Percentiles rank a stretch among this genome's conserved stretches.
Evolutionary conservation across 768 basidiomycete genomes (phyloP).

Genomic region (Lentinula raphanica): DNA sequence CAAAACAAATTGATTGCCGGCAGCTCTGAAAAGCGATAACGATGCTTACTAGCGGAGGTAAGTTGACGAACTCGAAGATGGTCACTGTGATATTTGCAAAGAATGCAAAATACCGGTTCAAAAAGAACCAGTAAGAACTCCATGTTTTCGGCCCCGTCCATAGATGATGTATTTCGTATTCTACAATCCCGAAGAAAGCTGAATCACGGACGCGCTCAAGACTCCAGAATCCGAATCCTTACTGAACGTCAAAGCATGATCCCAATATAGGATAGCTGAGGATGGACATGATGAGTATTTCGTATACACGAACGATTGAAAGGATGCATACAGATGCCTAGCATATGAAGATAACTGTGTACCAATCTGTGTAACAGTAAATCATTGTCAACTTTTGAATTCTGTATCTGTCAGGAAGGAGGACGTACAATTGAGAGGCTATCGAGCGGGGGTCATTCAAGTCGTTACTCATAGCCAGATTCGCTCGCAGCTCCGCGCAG

Average conservation of each 20-base stretch:
- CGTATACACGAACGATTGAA: neutral
- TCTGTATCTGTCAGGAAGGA: neutral
- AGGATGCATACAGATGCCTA: neutral
- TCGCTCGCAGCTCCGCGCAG: neutral
- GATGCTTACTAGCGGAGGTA: neutral
- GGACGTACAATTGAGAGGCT: neutral
- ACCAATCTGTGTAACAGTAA: neutral
- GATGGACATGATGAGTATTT: neutral
- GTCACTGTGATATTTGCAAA: slow-evolving; percentile 11
- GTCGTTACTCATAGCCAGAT: neutral
- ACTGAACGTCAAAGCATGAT: slow-evolving; percentile 8
- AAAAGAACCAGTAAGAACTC: slow-evolving; percentile 15
- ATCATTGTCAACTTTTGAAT: neutral
- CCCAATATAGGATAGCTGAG: slow-evolving; percentile 8
- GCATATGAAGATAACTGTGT: slow-evolving; percentile 1
- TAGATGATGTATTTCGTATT: slow-evolving; percentile 15
- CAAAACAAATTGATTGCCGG: neutral
- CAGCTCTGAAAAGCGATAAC: neutral
- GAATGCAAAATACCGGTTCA: slow-evolving; percentile 20
- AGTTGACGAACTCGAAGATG: slow-evolving; percentile 4
- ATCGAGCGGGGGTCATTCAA: slow-evolving; percentile 12
- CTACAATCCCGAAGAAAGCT: slow-evolving; percentile 3
- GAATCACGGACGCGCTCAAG: neutral
- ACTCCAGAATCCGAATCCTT: neutral
- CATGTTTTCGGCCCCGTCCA: slow-evolving; percentile 13